These are phyloP conservation scores for Cyberlindnera nakhonratchasimensis DNA, from an alignment of 805 yeast genomes.

Conservation along the genomic window DNA sequence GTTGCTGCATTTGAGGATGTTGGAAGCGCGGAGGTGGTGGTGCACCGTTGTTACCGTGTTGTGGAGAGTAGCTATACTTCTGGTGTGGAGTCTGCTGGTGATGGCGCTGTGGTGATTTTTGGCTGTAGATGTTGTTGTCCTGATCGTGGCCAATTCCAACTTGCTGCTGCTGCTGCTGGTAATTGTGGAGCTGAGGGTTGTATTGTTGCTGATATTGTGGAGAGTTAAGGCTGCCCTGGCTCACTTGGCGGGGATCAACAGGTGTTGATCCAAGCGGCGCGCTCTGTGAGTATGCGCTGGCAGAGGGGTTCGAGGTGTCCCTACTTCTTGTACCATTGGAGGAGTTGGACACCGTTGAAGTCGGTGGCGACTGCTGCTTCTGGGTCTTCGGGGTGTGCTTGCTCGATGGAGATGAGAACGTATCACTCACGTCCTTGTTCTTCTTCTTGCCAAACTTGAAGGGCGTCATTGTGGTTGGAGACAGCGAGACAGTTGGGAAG, in stretches of 20 bases:
- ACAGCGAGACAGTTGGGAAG: not conserved
- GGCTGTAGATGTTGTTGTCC: constrained; percentile 24
- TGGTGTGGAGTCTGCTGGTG: constrained; percentile 10
- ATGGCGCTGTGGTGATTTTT: constrained; percentile 24
- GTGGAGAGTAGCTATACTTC: constrained; percentile 10
- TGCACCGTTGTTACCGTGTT: constrained; percentile 3
- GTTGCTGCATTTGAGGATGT: constrained; percentile 7
- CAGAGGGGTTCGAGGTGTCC: constrained; percentile 2
- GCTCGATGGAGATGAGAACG: constrained; percentile 20
- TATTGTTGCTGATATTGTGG: constrained; percentile 8
- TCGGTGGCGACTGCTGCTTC: constrained; percentile 25
- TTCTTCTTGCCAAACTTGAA: constrained; percentile 54
- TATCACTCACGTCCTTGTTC: constrained; percentile 33
- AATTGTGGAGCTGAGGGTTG: constrained; percentile 1
- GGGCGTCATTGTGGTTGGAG: constrained; percentile 35
- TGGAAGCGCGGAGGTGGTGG: constrained; percentile 12
- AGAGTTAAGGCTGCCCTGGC: constrained; percentile 16
- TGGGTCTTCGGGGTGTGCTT: constrained; percentile 10
- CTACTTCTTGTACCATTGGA: constrained; percentile 10
- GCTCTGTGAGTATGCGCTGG: no score
- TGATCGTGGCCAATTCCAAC: constrained; percentile 20
- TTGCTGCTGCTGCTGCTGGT: constrained; percentile 7
- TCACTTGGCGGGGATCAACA: not conserved
- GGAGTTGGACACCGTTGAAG: constrained; percentile 22
- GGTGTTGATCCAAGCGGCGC: constrained; percentile 2